Percentiles rank a stretch among this genome's conserved stretches.
phyloP scores from a whole-genome alignment of 306 rosid species.

The cucumber (Cucumis sativus) region DNA sequence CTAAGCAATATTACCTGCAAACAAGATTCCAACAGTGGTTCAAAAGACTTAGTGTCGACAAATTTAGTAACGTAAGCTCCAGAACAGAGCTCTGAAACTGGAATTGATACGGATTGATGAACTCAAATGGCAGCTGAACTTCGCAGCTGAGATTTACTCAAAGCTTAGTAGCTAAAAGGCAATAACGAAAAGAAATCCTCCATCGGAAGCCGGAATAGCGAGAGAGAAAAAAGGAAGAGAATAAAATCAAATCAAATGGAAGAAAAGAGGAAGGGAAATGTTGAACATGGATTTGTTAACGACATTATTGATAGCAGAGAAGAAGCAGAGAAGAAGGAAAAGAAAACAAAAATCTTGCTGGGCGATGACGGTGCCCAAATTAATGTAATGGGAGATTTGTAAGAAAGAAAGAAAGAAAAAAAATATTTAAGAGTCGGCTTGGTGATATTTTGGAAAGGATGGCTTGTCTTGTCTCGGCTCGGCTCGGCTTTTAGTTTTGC shows the following conservation, averaged over 20 bases:
- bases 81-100: not conserved
- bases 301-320: conserved; percentile 18
- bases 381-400: not conserved
- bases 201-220: not conserved
- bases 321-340: not conserved
- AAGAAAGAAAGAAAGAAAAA: not conserved
- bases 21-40: conserved; percentile 34
- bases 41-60: conserved; percentile 32
- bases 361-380: conserved; percentile 13
- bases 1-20: conserved; percentile 38
- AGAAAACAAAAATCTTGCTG: not conserved
- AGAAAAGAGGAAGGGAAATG: conserved; percentile 8
- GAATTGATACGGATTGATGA: not conserved
- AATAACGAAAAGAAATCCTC: not conserved
- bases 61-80: conserved; percentile 22
- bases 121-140: not conserved
- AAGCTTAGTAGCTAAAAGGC: conserved; percentile 2
- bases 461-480: not conserved
- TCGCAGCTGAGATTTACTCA: not conserved
- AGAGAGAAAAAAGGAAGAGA: not conserved
- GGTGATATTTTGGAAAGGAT: not conserved
- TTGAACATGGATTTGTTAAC: conserved; percentile 8
- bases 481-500: conserved; percentile 2
- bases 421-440: not conserved
- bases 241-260: not conserved